A percentile compares a stretch with the other conserved stretches of the same genome.
phyloP scores from a whole-genome alignment of 176 grass and related monocot genomes.

The Phoenix dactylifera region DNA sequence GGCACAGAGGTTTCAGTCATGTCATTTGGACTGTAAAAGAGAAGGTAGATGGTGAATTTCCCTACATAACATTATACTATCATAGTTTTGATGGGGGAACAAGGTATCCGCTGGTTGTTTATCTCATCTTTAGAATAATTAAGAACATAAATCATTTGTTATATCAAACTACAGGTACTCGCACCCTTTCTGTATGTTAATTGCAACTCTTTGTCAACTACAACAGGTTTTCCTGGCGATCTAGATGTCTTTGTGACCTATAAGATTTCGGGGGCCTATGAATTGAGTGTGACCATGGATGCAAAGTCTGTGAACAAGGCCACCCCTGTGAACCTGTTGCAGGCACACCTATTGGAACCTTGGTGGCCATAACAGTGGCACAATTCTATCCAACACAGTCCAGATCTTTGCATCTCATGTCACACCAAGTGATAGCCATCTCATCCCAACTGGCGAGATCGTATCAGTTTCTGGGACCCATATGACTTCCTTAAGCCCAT shows the following conservation, averaged over 20 bases:
- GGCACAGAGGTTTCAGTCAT: constrained; percentile 53
- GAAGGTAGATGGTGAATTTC: constrained; percentile 29
- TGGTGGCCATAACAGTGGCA: constrained; percentile 41
- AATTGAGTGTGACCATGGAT: constrained; percentile 41
- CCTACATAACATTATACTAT: constrained; percentile 59
- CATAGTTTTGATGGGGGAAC: constrained; percentile 72
- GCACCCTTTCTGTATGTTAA: no score
- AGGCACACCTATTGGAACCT: constrained; percentile 85
- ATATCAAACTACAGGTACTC: no score
- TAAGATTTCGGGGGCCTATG: constrained; percentile 36
- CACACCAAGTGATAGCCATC: constrained; percentile 33
- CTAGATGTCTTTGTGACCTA: constrained; percentile 76
- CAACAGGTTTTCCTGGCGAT: constrained; percentile 68
- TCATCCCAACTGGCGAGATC: constrained; percentile 50
- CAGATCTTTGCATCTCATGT: constrained; percentile 48
- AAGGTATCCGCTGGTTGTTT: constrained; percentile 23
- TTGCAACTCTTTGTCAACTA: not conserved
- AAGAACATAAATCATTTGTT: no score
- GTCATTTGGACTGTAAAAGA: constrained; percentile 74
- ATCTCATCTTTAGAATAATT: no score
- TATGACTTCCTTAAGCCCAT: constrained; percentile 48
- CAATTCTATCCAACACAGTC: constrained; percentile 54
- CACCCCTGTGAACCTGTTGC: constrained; percentile 67
- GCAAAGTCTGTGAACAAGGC: no score
- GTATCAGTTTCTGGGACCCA: constrained; percentile 37